These are phyloP conservation scores for Verbascum thapsus DNA, from an alignment of 257 asterid species.

Conservation along the genomic window DNA sequence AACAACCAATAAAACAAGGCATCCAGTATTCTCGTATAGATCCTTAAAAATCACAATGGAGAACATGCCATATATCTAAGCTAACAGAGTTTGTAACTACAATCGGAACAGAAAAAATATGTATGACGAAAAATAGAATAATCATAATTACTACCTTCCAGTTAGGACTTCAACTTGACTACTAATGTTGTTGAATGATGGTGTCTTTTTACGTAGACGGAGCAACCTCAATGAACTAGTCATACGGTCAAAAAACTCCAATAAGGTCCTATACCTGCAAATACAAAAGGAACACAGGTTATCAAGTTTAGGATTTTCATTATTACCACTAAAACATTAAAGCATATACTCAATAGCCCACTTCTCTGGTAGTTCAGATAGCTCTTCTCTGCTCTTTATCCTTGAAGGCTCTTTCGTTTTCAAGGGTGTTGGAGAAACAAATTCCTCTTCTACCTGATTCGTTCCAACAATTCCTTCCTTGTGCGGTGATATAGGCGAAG, in stretches of 20 bases:
- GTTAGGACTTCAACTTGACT: conserved; percentile 63
- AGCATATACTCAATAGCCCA: conserved; percentile 37
- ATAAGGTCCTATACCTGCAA: conserved; percentile 52
- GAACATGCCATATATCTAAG: background rate
- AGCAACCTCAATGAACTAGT: conserved; percentile 69
- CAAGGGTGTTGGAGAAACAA: conserved; percentile 65
- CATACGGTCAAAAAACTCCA: conserved; percentile 64
- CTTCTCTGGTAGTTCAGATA: conserved; percentile 59
- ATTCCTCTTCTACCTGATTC: conserved; percentile 30
- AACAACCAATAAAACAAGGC: background rate
- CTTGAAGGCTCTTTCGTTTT: conserved; percentile 56
- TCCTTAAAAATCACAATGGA: background rate
- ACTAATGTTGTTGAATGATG: conserved; percentile 58
- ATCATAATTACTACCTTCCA: conserved; percentile 54
- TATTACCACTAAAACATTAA: conserved; percentile 1
- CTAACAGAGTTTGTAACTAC: background rate
- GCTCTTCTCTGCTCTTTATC: conserved; percentile 36
- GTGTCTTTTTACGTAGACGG: conserved; percentile 49
- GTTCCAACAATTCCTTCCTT: conserved; percentile 33
- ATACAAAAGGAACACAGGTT: conserved; percentile 18
- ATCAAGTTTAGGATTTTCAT: background rate
- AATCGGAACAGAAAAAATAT: background rate
- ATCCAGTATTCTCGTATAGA: background rate
- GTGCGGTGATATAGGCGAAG: conserved; percentile 26
- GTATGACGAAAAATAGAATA: background rate